A percentile compares a stretch with the other conserved stretches of the same genome.
Evolutionary conservation across 371 early-diverging fungal genomes (phyloP).

Genomic region (Dichotomocladium elegans): DNA sequence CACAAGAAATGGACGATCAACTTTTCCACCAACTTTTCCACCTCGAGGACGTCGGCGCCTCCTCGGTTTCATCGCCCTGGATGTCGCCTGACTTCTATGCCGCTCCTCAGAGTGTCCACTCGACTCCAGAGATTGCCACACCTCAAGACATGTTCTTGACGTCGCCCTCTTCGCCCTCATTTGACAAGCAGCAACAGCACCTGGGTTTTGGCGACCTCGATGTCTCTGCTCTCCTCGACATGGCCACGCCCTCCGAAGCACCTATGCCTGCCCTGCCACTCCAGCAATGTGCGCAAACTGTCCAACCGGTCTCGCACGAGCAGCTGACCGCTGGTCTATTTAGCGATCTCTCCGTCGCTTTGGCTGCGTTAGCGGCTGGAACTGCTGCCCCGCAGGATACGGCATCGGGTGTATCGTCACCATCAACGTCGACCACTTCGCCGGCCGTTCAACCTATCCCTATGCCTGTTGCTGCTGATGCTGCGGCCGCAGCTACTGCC

Average conservation of each 20-base stretch:
- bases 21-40: slow-evolving; percentile 19
- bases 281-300: too few species aligned
- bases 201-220: slow-evolving; percentile 10
- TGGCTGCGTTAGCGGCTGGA: not conserved
- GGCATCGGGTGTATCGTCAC: too few species aligned
- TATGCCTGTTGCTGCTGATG: too few species aligned
- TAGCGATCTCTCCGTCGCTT: not conserved
- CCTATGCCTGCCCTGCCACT: too few species aligned
- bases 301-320: too few species aligned
- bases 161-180: not conserved
- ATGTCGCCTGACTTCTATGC: slow-evolving; percentile 12
- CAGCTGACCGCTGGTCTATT: not conserved
- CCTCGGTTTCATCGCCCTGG: slow-evolving; percentile 9
- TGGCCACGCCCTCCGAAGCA: slow-evolving; percentile 9
- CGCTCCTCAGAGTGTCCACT: slow-evolving; percentile 12
- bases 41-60: not conserved
- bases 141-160: slow-evolving; percentile 21
- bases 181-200: not conserved
- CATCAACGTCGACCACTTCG: too few species aligned
- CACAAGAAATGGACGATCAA: slow-evolving; percentile 11
- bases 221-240: slow-evolving; percentile 10
- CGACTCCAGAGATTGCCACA: slow-evolving; percentile 22
- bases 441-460: too few species aligned
- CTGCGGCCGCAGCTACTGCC: not conserved
- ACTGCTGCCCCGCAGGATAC: too few species aligned